These are phyloP conservation scores for Lactarius indigo DNA, from an alignment of 768 basidiomycete genomes.

Conservation along the genomic window DNA sequence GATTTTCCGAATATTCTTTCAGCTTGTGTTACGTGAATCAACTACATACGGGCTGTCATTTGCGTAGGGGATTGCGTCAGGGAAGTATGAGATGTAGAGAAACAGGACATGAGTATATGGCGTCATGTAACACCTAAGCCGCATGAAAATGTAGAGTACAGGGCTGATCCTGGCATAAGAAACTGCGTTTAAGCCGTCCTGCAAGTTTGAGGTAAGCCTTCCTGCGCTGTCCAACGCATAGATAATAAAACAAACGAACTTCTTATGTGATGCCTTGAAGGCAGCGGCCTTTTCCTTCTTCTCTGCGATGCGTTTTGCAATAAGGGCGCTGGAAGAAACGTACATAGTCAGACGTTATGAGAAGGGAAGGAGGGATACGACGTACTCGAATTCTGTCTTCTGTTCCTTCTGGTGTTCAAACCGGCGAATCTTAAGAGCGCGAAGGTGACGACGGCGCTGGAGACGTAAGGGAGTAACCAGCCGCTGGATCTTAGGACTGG, in stretches of 20 bases:
- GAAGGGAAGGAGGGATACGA: slow-evolving; percentile 13
- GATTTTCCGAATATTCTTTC: not conserved
- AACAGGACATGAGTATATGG: slow-evolving; percentile 23
- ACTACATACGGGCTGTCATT: slow-evolving; percentile 2
- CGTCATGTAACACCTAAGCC: slow-evolving; percentile 14
- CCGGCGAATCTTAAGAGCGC: slow-evolving; percentile 81
- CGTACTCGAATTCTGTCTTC: slow-evolving; percentile 89
- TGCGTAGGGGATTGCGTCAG: slow-evolving; percentile 10
- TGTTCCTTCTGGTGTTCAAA: slow-evolving; percentile 93
- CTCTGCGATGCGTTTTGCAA: slow-evolving; percentile 89
- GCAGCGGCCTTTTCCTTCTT: slow-evolving; percentile 90
- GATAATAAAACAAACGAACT: slow-evolving; percentile 36
- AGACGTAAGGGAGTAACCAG: slow-evolving; percentile 93
- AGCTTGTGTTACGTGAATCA: not conserved
- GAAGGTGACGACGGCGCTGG: slow-evolving; percentile 93
- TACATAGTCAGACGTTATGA: slow-evolving; percentile 10
- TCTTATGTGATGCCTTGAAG: slow-evolving; percentile 80
- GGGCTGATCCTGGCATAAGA: not conserved
- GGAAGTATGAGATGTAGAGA: slow-evolving; percentile 14
- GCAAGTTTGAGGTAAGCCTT: not conserved
- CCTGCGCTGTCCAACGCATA: not conserved
- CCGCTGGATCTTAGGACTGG: slow-evolving; percentile 93
- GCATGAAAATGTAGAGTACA: slow-evolving; percentile 18
- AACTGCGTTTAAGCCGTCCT: slow-evolving; percentile 21
- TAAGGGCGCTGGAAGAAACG: slow-evolving; percentile 46